A percentile compares a stretch with the other conserved stretches of the same genome.
These are phyloP conservation scores for Nicotiana undulata DNA, from an alignment of 257 asterid genomes.

Conservation along the genomic window DNA sequence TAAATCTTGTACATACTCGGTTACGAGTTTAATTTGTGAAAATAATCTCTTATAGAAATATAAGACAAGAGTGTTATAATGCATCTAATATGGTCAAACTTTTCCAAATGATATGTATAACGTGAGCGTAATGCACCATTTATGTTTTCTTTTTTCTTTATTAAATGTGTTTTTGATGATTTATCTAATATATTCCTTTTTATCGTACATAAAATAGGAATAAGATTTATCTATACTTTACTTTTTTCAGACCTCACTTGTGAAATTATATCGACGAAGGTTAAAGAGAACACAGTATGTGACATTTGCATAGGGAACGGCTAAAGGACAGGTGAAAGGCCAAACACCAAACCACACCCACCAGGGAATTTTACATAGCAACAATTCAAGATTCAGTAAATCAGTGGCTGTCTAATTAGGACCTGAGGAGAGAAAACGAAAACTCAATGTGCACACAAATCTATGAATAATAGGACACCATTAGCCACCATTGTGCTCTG, in stretches of 20 bases:
- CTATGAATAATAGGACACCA: slow-evolving; percentile 8
- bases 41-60: too few species aligned
- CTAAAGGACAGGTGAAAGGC: slow-evolving; percentile 22
- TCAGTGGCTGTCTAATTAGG: not conserved
- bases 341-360: slow-evolving; percentile 40
- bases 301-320: slow-evolving; percentile 27
- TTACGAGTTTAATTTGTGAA: too few species aligned
- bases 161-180: too few species aligned
- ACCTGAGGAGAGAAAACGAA: not conserved
- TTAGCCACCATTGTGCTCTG: slow-evolving; percentile 8
- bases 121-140: too few species aligned
- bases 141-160: too few species aligned
- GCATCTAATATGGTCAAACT: too few species aligned
- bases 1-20: not conserved
- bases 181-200: too few species aligned
- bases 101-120: too few species aligned
- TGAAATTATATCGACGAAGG: not conserved
- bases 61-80: too few species aligned
- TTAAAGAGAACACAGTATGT: not conserved
- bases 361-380: slow-evolving; percentile 13
- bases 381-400: not conserved
- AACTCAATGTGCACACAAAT: slow-evolving; percentile 4
- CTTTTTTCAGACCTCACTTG: too few species aligned
- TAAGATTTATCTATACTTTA: too few species aligned
- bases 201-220: too few species aligned